Evolutionary conservation across 2,329 filamentous ascomycete genomes (phyloP), one percentile per base, ranked within the genome.

Genomic region (Phaeoacremonium minimum): DNA sequence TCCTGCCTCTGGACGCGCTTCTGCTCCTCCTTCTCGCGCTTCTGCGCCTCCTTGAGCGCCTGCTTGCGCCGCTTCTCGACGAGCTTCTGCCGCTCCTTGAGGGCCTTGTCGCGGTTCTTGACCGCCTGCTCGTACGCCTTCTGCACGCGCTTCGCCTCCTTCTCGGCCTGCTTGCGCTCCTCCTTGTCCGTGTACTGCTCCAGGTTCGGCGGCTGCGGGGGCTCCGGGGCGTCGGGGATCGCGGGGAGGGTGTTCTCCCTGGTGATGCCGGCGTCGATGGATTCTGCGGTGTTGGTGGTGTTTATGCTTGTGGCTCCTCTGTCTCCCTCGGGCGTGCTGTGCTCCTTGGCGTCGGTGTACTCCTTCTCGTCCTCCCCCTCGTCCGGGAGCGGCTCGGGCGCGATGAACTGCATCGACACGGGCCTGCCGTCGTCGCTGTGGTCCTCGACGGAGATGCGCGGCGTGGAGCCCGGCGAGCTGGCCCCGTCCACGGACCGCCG

Each of bases 51-150:
- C 38, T 67, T 69, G 18, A 58, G 52, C 4, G 52, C 38, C 45
- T 71, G 70, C 48, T 71, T 66, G 34, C 60, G 67, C 12, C 66
- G 64, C 55, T 77, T 77, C 43, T 77, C 69, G 14, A 75, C 53
- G 2, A 80, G 58, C 52, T 83, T 84, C 22, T 75, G 66, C 6
- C 79, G 73, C 39, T 84, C 78, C 32, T 73, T 73, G 33, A 87
- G 66, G 8, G 75, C 72, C 47, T 75, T 83, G 28, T 80, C 74
- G 22, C 78, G 78, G 41, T 80, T 73, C 56, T 85, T 87, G 42
- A 85, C 57, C 9, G 79, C 75, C 49, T 77, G 71, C 18, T 83
- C 73, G 52, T 87, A 84, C 7, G 69, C 67, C 51, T 86, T 86
- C 19, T 78, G 65, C 2, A 69, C 66, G 11, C 74, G 71, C 35